A percentile compares a stretch with the other conserved stretches of the same genome.
Conservation (phyloP, 768 basidiomycete genomes). For the Tricholoma bakamatsutake region DNA sequence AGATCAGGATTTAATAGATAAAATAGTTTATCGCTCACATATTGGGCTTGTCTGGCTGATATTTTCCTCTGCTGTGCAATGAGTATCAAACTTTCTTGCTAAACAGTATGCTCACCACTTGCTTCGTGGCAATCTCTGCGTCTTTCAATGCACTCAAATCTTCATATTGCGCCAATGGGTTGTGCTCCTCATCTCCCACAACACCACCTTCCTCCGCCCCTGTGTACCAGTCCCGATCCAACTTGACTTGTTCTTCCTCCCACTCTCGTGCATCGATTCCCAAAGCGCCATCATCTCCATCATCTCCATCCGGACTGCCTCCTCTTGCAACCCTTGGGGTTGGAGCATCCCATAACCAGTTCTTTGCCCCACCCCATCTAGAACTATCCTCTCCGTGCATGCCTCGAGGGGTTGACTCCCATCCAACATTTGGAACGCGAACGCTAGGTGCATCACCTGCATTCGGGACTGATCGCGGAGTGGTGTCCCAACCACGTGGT, state of each 20-base stretch:
- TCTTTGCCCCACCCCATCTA: constrained; percentile 58
- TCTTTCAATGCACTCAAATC: constrained; percentile 67
- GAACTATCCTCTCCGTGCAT: constrained; percentile 46
- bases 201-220: constrained; percentile 84
- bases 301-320: constrained; percentile 66
- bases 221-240: constrained; percentile 97
- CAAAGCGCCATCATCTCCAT: constrained; percentile 52
- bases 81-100: constrained; percentile 1
- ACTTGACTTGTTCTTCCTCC: constrained; percentile 91
- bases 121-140: constrained; percentile 70
- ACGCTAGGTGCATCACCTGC: constrained; percentile 70
- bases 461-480: constrained; percentile 53
- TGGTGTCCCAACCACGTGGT: constrained; percentile 47
- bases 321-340: constrained; percentile 67
- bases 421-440: constrained; percentile 85
- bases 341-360: constrained; percentile 74
- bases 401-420: constrained; percentile 87
- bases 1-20: neutral
- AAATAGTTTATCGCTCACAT: constrained; percentile 45
- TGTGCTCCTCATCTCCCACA: constrained; percentile 87
- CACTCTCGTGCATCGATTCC: constrained; percentile 81
- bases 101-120: constrained; percentile 44
- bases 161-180: constrained; percentile 90
- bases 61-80: constrained; percentile 61
- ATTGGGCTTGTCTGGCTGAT: constrained; percentile 94